phyloP scores from a whole-genome alignment of 2,329 filamentous ascomycete species.

The Orbilia blumenaviensis region DNA sequence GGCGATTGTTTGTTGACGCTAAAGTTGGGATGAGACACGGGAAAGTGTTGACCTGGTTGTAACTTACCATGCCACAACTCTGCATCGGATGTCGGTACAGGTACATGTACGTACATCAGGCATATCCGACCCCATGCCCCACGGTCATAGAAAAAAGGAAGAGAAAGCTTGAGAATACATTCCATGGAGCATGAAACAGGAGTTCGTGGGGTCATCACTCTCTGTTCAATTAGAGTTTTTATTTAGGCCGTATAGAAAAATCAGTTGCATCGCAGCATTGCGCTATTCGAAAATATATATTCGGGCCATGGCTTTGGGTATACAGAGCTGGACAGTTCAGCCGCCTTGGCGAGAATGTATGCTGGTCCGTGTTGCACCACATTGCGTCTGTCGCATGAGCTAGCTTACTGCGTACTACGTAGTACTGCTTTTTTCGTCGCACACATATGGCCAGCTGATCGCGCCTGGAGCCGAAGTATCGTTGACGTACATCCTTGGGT shows the following conservation, averaged over 20 bases:
- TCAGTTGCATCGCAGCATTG: neutral
- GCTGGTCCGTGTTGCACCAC: neutral
- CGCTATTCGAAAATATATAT: no score
- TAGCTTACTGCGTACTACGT: neutral
- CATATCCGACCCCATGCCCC: conserved; percentile 17
- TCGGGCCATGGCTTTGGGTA: conserved; percentile 2
- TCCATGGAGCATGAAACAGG: neutral
- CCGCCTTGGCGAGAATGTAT: conserved; percentile 11
- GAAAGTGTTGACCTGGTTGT: conserved; percentile 44
- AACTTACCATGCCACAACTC: neutral
- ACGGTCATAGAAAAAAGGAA: neutral
- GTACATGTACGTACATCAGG: conserved; percentile 5
- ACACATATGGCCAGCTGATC: neutral
- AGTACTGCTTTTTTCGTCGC: neutral
- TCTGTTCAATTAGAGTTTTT: neutral
- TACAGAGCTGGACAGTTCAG: neutral
- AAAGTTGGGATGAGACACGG: conserved; percentile 3
- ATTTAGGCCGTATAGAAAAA: neutral
- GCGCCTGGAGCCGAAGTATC: neutral
- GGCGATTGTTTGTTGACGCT: conserved; percentile 41
- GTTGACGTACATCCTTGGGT: no score
- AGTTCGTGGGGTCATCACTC: neutral
- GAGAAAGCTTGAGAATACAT: neutral
- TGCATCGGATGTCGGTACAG: no score
- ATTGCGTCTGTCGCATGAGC: conserved; percentile 4